A percentile compares a stretch with the other conserved stretches of the same genome.
These are phyloP conservation scores for Lentinula boryana DNA, from an alignment of 768 basidiomycete species.

Conservation along the genomic window DNA sequence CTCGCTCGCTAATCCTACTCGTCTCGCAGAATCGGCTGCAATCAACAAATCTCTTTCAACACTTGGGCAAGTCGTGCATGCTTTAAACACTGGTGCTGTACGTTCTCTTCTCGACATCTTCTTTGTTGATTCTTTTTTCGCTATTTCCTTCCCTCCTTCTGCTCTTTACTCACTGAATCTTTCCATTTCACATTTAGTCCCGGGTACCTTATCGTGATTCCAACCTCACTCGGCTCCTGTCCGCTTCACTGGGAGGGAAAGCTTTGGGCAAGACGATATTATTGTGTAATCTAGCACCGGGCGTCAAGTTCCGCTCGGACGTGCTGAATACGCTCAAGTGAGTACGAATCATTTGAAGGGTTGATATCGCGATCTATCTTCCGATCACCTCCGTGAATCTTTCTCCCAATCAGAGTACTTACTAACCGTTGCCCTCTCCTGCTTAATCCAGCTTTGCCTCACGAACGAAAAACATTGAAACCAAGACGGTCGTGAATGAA, in stretches of 20 bases:
- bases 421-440: not conserved
- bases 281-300: constrained; percentile 88
- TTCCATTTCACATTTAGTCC: constrained; percentile 30
- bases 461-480: constrained; percentile 83
- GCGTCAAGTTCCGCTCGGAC: constrained; percentile 75
- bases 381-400: not conserved
- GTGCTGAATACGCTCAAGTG: constrained; percentile 91
- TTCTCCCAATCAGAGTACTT: not conserved
- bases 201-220: constrained; percentile 90
- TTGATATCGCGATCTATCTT: too few species aligned
- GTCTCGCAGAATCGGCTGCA: constrained; percentile 84
- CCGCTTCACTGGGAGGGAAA: constrained; percentile 84
- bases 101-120: not conserved
- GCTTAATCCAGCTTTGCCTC: constrained; percentile 59
- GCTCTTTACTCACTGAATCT: not conserved
- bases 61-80: constrained; percentile 84
- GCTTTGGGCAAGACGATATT: constrained; percentile 59
- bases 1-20: constrained; percentile 46
- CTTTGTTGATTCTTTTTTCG: not conserved
- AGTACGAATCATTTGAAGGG: constrained; percentile 12
- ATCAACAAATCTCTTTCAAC: constrained; percentile 89
- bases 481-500: constrained; percentile 73
- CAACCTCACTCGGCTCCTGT: constrained; percentile 82
- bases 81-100: constrained; percentile 64
- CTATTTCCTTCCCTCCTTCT: not conserved